These are phyloP conservation scores for Trichophyton equinum DNA, from an alignment of 2,329 filamentous ascomycete species.

Conservation along the genomic window DNA sequence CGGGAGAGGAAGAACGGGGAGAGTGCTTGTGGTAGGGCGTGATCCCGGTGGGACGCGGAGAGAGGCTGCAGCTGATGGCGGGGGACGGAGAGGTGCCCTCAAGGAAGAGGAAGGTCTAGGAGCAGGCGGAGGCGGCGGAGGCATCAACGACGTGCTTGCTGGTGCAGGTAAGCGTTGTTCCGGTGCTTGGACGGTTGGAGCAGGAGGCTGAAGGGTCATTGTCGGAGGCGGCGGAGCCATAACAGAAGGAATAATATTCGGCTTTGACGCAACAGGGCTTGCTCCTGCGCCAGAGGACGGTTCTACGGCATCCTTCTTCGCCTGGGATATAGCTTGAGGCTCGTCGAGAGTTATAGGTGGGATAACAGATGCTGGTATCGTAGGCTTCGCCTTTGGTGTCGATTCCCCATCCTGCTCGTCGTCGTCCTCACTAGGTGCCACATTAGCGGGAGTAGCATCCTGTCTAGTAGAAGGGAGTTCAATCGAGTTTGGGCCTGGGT, in stretches of 20 bases:
- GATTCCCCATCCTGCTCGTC: slow-evolving; percentile 19
- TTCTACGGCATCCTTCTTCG: not conserved
- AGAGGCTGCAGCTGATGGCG: slow-evolving; percentile 33
- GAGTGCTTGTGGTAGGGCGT: slow-evolving; percentile 30
- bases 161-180: not conserved
- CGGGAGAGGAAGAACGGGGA: slow-evolving; percentile 31
- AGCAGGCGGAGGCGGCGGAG: slow-evolving; percentile 16
- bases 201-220: not conserved
- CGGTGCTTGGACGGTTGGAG: not conserved
- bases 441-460: not conserved
- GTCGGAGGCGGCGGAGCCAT: not conserved
- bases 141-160: slow-evolving; percentile 9
- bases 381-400: slow-evolving; percentile 28
- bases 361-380: slow-evolving; percentile 19
- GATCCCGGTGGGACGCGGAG: slow-evolving; percentile 30
- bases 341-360: slow-evolving; percentile 24
- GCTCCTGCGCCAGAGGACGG: slow-evolving; percentile 12
- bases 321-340: not conserved
- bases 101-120: slow-evolving; percentile 10
- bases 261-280: not conserved
- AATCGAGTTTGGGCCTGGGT: not conserved
- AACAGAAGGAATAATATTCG: not conserved
- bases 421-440: slow-evolving; percentile 5
- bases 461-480: no score
- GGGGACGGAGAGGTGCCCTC: slow-evolving; percentile 25